phyloP scores from a whole-genome alignment of 2,329 filamentous ascomycete genomes.

The Ophiostoma himal-ulmi region DNA sequence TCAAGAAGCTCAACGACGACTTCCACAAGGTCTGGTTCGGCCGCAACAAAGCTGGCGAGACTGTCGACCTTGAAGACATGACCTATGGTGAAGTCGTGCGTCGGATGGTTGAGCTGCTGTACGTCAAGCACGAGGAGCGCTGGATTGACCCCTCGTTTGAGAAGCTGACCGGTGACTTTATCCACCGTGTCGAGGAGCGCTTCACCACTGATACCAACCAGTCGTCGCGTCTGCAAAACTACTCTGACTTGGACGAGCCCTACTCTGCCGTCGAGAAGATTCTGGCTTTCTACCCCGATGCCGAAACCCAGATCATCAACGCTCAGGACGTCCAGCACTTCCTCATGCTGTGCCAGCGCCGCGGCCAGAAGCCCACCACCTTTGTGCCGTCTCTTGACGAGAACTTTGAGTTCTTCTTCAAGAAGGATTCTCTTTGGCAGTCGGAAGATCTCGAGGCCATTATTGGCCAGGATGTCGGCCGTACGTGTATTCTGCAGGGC shows the following conservation, averaged over 20 bases:
- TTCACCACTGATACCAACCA: constrained; percentile 70
- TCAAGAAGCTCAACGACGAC: constrained; percentile 91
- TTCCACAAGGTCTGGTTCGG: constrained; percentile 98
- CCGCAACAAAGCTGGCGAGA: constrained; percentile 70
- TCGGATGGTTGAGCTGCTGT: constrained; percentile 84
- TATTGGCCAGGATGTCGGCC: constrained; percentile 89
- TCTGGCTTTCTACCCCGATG: constrained; percentile 75
- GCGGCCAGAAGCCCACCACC: constrained; percentile 90
- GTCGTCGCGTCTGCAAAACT: constrained; percentile 81
- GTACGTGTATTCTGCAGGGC: constrained; percentile 93
- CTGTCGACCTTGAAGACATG: constrained; percentile 91
- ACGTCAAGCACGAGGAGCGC: constrained; percentile 80
- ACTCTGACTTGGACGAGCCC: constrained; percentile 78
- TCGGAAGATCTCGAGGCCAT: constrained; percentile 96
- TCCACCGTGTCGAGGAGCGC: constrained; percentile 92
- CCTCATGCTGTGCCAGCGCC: constrained; percentile 82
- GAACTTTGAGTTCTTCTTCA: constrained; percentile 99
- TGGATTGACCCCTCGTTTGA: constrained; percentile 87
- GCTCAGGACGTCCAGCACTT: constrained; percentile 98
- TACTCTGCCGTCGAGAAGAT: constrained; percentile 73
- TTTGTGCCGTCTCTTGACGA: constrained; percentile 95
- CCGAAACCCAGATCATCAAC: constrained; percentile 87
- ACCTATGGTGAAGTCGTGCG: constrained; percentile 84
- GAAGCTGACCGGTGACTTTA: constrained; percentile 86
- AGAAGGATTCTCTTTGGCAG: constrained; percentile 99